Percentiles rank a stretch among this genome's conserved stretches.
Evolutionary conservation across 2,329 filamentous ascomycete species (phyloP).

Genomic region (Monilinia polystroma): DNA sequence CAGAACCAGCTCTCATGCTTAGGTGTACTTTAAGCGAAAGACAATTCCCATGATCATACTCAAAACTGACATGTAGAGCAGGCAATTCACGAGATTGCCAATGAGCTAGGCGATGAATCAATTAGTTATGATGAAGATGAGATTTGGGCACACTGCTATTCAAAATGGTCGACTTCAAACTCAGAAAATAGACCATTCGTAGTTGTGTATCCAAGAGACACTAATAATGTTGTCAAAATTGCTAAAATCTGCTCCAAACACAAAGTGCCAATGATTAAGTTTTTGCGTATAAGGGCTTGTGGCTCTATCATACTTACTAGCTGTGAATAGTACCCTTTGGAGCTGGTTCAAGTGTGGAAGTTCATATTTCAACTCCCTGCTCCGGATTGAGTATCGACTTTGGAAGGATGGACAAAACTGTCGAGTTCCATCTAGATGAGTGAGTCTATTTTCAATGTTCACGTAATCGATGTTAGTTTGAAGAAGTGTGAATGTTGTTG

Average conservation of each 20-base stretch:
- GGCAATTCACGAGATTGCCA: conserved; percentile 19
- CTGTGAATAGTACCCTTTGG: not conserved
- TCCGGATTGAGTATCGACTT: conserved; percentile 90
- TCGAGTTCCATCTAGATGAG: conserved; percentile 78
- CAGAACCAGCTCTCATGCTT: conserved; percentile 21
- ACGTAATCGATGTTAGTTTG: not conserved
- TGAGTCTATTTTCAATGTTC: not conserved
- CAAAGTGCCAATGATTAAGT: conserved; percentile 67
- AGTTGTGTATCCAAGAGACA: conserved; percentile 60
- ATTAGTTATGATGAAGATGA: conserved; percentile 48
- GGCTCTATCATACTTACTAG: not conserved
- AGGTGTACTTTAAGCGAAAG: not conserved
- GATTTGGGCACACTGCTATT: conserved; percentile 59
- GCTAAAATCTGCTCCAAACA: conserved; percentile 71
- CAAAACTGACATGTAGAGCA: conserved; percentile 3
- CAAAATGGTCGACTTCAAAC: conserved; percentile 61
- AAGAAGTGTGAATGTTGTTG: conserved; percentile 73
- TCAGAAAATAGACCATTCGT: conserved; percentile 59
- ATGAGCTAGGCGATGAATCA: conserved; percentile 10
- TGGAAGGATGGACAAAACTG: conserved; percentile 75
- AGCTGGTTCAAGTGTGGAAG: not conserved
- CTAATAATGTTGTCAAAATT: conserved; percentile 60
- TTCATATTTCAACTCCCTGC: conserved; percentile 67
- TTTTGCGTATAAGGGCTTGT: conserved; percentile 41
- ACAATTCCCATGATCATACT: not conserved